These are phyloP conservation scores for Chrysopogon serrulatus DNA, from an alignment of 176 grass and related monocot genomes.

Conservation along the genomic window DNA sequence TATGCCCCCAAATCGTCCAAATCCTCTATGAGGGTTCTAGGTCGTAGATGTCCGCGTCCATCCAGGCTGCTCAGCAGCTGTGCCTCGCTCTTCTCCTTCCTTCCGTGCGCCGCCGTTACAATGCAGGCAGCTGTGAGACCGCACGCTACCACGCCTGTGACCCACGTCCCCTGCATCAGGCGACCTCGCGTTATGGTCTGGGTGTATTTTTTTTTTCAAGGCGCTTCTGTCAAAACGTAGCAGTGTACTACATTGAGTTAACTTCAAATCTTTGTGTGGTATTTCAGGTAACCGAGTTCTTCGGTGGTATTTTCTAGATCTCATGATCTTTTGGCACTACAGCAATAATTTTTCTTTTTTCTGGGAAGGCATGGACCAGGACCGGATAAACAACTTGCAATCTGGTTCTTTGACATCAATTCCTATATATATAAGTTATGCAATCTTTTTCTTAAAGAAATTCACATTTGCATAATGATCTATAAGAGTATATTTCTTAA, in stretches of 20 bases:
- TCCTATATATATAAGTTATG: not conserved
- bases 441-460: not conserved
- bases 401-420: not conserved
- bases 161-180: not conserved
- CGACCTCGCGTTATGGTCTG: not conserved
- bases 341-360: not conserved
- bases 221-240: not conserved
- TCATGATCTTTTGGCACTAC: not conserved
- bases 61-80: not conserved
- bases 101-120: not conserved
- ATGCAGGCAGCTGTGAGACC: not conserved
- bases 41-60: not conserved
- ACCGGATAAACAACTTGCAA: not conserved
- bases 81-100: not conserved
- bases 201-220: not conserved
- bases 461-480: not conserved
- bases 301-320: not conserved
- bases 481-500: not conserved
- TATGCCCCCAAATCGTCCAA: not conserved
- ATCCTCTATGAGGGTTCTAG: not conserved
- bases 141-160: not conserved
- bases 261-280: not conserved
- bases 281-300: not conserved
- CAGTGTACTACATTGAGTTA: not conserved
- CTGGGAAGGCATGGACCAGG: not conserved